phyloP scores from a whole-genome alignment of 345 rosid genomes.

The Chamaenerion angustifolium region DNA sequence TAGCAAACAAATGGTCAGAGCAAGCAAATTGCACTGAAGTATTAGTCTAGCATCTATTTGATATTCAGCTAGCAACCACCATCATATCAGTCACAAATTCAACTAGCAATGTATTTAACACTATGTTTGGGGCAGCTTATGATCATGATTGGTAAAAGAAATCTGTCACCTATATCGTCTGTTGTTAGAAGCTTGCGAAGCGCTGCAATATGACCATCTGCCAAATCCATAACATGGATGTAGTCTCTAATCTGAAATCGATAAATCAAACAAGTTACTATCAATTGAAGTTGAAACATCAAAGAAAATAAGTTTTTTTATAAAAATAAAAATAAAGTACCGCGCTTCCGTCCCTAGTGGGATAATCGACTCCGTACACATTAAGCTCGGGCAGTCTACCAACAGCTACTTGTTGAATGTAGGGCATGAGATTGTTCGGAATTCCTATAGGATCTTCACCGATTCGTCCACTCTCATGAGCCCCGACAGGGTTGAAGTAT shows the following conservation, averaged over 20 bases:
- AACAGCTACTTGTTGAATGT: constrained; percentile 92
- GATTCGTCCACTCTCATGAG: constrained; percentile 82
- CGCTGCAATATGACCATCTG: constrained; percentile 90
- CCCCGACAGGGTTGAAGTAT: constrained; percentile 92
- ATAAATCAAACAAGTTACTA: not conserved
- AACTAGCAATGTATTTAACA: no score
- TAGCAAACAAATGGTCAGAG: no score
- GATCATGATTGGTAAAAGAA: not conserved
- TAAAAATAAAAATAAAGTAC: constrained; percentile 24
- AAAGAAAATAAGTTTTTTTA: not conserved
- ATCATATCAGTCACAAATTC: no score
- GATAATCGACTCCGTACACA: constrained; percentile 83
- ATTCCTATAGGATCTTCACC: constrained; percentile 98
- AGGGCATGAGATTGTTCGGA: constrained; percentile 92
- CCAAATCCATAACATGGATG: constrained; percentile 92
- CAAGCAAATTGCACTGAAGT: no score
- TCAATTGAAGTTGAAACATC: not conserved
- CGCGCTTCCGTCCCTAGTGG: constrained; percentile 81
- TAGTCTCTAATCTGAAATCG: constrained; percentile 66
- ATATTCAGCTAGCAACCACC: no score
- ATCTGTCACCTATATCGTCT: constrained; percentile 41
- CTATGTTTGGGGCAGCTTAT: not conserved
- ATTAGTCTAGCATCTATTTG: no score
- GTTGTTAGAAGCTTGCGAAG: constrained; percentile 49
- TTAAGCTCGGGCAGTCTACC: constrained; percentile 87